Conservation (phyloP, 2,329 filamentous ascomycete genomes). For the Dothistroma septosporum region DNA sequence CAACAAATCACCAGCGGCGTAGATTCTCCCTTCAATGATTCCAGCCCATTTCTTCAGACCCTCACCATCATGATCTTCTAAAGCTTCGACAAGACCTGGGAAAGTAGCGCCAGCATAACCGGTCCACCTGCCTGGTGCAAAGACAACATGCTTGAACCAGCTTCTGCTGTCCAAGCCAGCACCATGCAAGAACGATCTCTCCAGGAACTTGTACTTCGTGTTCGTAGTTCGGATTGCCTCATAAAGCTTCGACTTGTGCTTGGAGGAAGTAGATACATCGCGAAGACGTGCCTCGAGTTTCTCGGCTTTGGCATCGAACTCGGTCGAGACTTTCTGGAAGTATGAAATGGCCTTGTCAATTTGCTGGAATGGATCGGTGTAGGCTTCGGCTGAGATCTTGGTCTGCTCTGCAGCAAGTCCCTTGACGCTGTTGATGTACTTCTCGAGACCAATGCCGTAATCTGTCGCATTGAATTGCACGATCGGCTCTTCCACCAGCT, state of each 20-base stretch:
- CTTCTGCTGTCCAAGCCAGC: conserved; percentile 70
- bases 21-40: conserved; percentile 36
- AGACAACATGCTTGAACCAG: conserved; percentile 96
- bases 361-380: conserved; percentile 37
- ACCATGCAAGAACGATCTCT: conserved; percentile 72
- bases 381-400: conserved; percentile 28
- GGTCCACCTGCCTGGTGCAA: conserved; percentile 86
- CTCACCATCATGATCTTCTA: conserved; percentile 48
- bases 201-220: conserved; percentile 75
- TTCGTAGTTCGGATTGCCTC: conserved; percentile 60
- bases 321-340: conserved; percentile 46
- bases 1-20: conserved; percentile 21
- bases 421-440: conserved; percentile 43
- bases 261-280: conserved; percentile 44
- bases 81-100: conserved; percentile 60
- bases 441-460: conserved; percentile 41
- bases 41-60: conserved; percentile 41
- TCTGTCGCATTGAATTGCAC: conserved; percentile 46
- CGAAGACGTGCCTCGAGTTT: conserved; percentile 32
- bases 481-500: conserved; percentile 46
- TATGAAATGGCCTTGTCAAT: conserved; percentile 49
- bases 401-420: conserved; percentile 27
- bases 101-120: conserved; percentile 75
- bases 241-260: conserved; percentile 48
- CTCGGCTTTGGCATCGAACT: conserved; percentile 51